These are phyloP conservation scores for Aspergillus udagawae DNA, from an alignment of 2,329 filamentous ascomycete genomes.

Conservation along the genomic window DNA sequence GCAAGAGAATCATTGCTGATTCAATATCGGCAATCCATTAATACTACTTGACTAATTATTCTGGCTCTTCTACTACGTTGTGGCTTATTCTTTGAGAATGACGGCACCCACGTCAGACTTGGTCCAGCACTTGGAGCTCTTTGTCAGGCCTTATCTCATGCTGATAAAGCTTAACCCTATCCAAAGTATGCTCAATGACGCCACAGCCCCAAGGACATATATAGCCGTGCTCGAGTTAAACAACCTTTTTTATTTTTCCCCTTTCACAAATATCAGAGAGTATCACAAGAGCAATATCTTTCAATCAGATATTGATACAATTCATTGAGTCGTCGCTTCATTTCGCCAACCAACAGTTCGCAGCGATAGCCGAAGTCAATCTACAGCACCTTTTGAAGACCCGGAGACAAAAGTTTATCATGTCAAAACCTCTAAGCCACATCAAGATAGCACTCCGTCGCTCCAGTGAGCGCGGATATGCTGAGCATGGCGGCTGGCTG, in stretches of 20 bases:
- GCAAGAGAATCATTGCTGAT: not conserved
- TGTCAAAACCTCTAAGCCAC: slow-evolving; percentile 61
- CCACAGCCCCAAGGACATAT: not conserved
- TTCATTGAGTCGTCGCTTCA: not conserved
- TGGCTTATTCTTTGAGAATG: not conserved
- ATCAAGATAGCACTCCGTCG: slow-evolving; percentile 72
- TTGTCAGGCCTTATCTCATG: not conserved
- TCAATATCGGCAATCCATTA: not conserved
- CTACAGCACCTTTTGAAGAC: not conserved
- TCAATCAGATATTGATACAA: not conserved
- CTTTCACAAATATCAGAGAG: not conserved
- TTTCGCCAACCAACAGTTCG: not conserved
- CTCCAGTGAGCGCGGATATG: slow-evolving; percentile 68
- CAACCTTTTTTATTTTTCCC: no score
- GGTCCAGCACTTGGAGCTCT: not conserved
- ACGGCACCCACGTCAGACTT: no score
- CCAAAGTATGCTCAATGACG: not conserved
- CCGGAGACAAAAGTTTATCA: slow-evolving; percentile 27
- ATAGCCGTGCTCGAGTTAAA: not conserved
- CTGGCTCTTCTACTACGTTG: not conserved
- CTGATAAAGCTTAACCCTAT: not conserved
- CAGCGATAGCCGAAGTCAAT: not conserved
- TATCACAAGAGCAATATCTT: not conserved
- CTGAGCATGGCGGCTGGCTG: slow-evolving; percentile 82
- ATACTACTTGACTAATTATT: not conserved